Evolutionary conservation across 129 eudicot genomes (phyloP), one percentile per base, ranked within the genome.

Genomic region (Tagetes patula): DNA sequence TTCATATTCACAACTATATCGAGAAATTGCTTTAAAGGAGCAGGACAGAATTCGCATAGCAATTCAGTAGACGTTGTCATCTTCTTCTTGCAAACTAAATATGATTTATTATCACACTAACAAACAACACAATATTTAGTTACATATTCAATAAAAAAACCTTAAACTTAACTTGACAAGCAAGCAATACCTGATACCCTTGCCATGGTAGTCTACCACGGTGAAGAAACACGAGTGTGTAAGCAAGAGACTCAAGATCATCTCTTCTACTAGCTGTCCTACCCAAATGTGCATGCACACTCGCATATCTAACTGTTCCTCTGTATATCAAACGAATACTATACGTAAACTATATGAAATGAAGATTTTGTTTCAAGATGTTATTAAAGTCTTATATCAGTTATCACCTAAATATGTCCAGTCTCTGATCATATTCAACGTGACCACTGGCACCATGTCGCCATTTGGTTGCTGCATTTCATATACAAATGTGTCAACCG

Each of bases 151-250:
- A 11, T 61, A 9, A 36, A 61, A 61, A 60, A 60, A 12, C 42
- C 14, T 59, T 59, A 59, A 32, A 33, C 1, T 59, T 32, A 58
- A 33, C 65, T 32, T 4, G 42, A 40, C 10, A 56, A 61, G 47
- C 39, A 82, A 49, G 20, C 1, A 65, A 62, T 77, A 90, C 96
- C 96, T 85, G 94, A 77, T 85, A 90, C 1, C 96, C 96, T 78
- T 90, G 96, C 96, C 96, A 90, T n/a, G 96, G 96, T 49, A 90
- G 77, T 75, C 95, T 79, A 69, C 96, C 96, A 47, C 84, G 81
- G 33, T 79, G 95, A 73, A 90, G 95, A 75, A 90, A 90, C 68
- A 90, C 82, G 37, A 90, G 89, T 20, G 96, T 90, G 48, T 90
- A 90, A 6, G 96, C 96, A 72, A 88, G 91, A 59, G 96, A 88